These are phyloP conservation scores for Plantago coronopus DNA, from an alignment of 305 asterid genomes.

Conservation along the genomic window DNA sequence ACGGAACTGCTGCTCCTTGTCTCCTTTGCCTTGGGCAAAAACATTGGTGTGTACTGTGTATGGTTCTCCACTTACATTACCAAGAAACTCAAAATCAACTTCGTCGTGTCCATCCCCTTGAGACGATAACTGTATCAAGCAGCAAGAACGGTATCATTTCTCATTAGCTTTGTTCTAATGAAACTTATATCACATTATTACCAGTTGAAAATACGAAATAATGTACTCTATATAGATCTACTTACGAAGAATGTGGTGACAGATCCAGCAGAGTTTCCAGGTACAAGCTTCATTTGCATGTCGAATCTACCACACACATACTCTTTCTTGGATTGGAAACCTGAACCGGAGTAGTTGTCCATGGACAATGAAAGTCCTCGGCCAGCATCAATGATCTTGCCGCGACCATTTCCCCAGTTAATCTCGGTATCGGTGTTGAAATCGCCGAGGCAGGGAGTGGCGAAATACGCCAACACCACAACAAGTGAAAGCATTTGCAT, in stretches of 20 bases:
- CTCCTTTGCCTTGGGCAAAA: constrained; percentile 32
- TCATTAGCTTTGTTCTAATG: too few species aligned
- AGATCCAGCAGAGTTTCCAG: constrained; percentile 47
- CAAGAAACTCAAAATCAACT: constrained; percentile 39
- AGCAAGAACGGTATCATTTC: not conserved
- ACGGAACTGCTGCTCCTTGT: constrained; percentile 36
- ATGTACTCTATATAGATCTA: not conserved
- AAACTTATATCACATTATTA: too few species aligned
- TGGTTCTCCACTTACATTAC: constrained; percentile 31
- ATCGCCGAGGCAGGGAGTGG: constrained; percentile 27
- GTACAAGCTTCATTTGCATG: constrained; percentile 40
- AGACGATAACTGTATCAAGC: constrained; percentile 31
- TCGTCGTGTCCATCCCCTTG: constrained; percentile 34
- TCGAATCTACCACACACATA: constrained; percentile 43
- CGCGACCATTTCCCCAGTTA: constrained; percentile 49
- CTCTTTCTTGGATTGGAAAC: constrained; percentile 36
- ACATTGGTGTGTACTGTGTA: constrained; percentile 43
- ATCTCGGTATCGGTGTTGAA: constrained; percentile 41
- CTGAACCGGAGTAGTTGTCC: constrained; percentile 41
- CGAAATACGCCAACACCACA: constrained; percentile 4
- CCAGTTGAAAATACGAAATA: too few species aligned
- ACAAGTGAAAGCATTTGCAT: too few species aligned
- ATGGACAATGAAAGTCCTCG: constrained; percentile 33
- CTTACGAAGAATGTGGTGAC: constrained; percentile 48
- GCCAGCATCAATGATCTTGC: constrained; percentile 43